These are phyloP conservation scores for Myxozyma monticola DNA, from an alignment of 805 yeast species.

Conservation along the genomic window DNA sequence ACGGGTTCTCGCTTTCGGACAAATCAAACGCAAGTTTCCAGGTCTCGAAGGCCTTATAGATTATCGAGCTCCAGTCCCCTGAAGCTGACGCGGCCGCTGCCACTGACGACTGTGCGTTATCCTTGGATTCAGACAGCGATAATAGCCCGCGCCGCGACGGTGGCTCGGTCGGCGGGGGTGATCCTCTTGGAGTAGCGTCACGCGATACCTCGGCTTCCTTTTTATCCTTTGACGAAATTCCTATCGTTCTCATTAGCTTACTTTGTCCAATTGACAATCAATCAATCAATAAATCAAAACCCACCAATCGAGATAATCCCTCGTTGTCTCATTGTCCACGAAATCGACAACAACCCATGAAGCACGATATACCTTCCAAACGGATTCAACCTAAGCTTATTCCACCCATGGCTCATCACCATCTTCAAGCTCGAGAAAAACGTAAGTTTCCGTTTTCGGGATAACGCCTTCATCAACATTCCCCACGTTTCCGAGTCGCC, in stretches of 20 bases:
- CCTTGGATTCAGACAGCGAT: no score
- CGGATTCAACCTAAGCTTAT: slow-evolving; percentile 29
- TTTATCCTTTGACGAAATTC: slow-evolving; percentile 15
- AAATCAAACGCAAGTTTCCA: slow-evolving; percentile 27
- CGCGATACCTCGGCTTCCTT: slow-evolving; percentile 8
- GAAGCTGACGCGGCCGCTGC: slow-evolving; percentile 24
- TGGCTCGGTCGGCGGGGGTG: neutral
- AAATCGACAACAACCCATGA: slow-evolving; percentile 41
- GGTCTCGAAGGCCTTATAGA: slow-evolving; percentile 31
- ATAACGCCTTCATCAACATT: neutral
- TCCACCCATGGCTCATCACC: slow-evolving; percentile 29
- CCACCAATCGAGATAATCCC: slow-evolving; percentile 35
- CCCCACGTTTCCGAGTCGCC: slow-evolving; percentile 20
- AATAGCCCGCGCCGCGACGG: no score
- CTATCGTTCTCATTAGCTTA: no score
- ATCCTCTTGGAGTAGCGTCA: neutral
- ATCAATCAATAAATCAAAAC: no score
- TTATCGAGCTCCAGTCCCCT: slow-evolving; percentile 36
- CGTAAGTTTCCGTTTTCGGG: slow-evolving; percentile 6
- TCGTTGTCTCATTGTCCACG: slow-evolving; percentile 40
- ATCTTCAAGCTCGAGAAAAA: slow-evolving; percentile 24
- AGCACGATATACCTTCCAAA: slow-evolving; percentile 42
- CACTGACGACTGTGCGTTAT: no score
- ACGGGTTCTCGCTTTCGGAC: slow-evolving; percentile 23
- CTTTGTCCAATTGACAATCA: no score